phyloP scores from a whole-genome alignment of 306 rosid genomes.

The cucumber (Cucumis sativus) region Cucumber_9930_V3 NC_026657.2:21325501-21326000 shows the following conservation, averaged over 20 bases:
- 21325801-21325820: constrained; percentile 21
- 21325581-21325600: constrained; percentile 16
- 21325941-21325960: constrained; percentile 35
- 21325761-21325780: constrained; percentile 19
- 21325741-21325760: constrained; percentile 17
- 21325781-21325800: constrained; percentile 27
- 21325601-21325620: constrained; percentile 16
- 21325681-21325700: not conserved
- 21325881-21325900: constrained; percentile 61
- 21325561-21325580: constrained; percentile 21
- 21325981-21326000: constrained; percentile 73
- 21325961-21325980: constrained; percentile 25
- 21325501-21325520: constrained; percentile 85
- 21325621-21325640: constrained; percentile 20
- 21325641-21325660: constrained; percentile 19
- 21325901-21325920: constrained; percentile 78
- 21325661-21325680: constrained; percentile 28
- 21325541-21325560: constrained; percentile 27
- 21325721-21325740: constrained; percentile 21
- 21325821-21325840: constrained; percentile 15
- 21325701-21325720: constrained; percentile 22
- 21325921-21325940: constrained; percentile 82
- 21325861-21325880: constrained; percentile 34
- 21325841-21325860: constrained; percentile 21
- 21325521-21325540: constrained; percentile 46